Evolutionary conservation across 176 grass and related monocot genomes (phyloP), one percentile per base, ranked within the genome.

Genomic region (Cenchrus americanus): DNA sequence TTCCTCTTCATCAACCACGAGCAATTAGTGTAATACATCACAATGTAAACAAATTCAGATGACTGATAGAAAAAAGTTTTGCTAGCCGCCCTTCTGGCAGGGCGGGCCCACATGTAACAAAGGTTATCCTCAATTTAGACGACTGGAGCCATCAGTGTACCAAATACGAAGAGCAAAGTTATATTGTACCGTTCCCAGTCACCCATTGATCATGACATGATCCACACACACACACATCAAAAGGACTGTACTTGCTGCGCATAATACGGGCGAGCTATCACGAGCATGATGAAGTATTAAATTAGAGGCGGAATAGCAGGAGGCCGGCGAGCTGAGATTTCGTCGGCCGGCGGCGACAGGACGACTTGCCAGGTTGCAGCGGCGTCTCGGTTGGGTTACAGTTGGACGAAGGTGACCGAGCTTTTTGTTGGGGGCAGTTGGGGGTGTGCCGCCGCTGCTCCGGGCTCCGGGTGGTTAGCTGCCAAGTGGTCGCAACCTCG

Each of bases 1-100:
- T 0, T 92, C 93, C 1, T 84, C 76, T 7, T 89, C 86, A 17
- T 94, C 93, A 22, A 54, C 82, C 64, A 52, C 71, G 49, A 98
- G 91, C 80, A 46, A 60, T 69, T 82, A 89, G 34, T 46, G 49
- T 7, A 21, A 15, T 18, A 17, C 1, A 50, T 6, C 1, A 43
- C 11, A 41, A 42, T 1, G 0, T 1, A 23, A 44, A 1, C 15
- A 32, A 34, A 19, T 3, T 10, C 9, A 49, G 65, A 59, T 18
- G 42, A 11, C 15, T n/a, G 18, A 60, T 43, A 3, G 34, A 37
- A 37, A 59, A 59, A 57, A 10, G 10, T 78, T 90, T 83, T 82
- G 49, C 21, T 79, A 52, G 73, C 24, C 32, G 48, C 51, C 48
- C n/a, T 27, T 5, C 18, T 14, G 0, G 77, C 23, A 67, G 7